Evolutionary conservation across 2,329 filamentous ascomycete genomes (phyloP), one percentile per base, ranked within the genome.

Genomic region (Scolecobasidium constrictum): DNA sequence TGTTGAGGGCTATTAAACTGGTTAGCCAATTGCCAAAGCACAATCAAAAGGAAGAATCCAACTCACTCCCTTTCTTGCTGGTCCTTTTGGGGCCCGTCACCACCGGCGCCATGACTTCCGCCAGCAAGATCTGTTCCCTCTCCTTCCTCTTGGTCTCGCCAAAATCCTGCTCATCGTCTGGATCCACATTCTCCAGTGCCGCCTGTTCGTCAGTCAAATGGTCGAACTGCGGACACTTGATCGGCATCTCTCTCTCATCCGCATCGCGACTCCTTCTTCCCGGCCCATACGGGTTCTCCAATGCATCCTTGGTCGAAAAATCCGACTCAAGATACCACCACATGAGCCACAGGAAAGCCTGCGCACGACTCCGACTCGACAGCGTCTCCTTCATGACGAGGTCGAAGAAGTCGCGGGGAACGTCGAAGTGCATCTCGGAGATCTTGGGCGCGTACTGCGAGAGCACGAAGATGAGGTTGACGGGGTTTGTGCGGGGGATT

Each of bases 261-360:
- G 55, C 58, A 15, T 54, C 48, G 6, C 50, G 53, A 1, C 56
- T 61, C 40, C 59, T 55, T 45, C 61, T 58, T n/a, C 69, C 69
- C 9, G 59, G 60, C 0, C 92, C 92, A 53, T 95, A 98, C 0
- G 92, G 92, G 55, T 98, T 98, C 52, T 85, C 81, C 38, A 86
- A 73, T 35, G 86, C 90, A 44, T 85, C 86, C 54, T 94, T 85
- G 52, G 83, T 78, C 0, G 85, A 85, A 52, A 95, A 96, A 58
- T 95, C 86, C 20, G 88, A 94, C 60, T 98, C 92, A 15, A 98
- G 73, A 57, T 98, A 96, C 70, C 92, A 95, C 92, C 92, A 98
- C 79, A 98, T 93, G 49, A 98, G 69, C 92, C 92, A 98, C 16
- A 98, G 66, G 53, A 98, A 98, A 1, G 90, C 90, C 35, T 69